Evolutionary conservation across 495 filamentous ascomycete genomes (phyloP).

Genomic region (Talaromyces nanjingensis): DNA sequence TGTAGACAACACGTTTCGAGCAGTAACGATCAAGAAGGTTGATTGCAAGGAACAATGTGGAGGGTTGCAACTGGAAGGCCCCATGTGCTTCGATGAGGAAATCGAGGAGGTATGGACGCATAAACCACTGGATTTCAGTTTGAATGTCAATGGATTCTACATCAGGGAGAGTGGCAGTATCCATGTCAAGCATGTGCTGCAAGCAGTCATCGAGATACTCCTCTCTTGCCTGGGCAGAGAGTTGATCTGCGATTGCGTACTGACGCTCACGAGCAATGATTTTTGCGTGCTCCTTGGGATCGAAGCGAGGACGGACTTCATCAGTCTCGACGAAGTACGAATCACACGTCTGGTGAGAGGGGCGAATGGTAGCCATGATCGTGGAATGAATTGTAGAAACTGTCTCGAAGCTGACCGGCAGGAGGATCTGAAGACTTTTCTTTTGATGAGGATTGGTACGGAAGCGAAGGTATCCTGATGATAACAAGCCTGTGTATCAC

Average conservation of each 20-base stretch:
- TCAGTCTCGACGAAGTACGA: constrained; percentile 87
- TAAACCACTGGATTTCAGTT: constrained; percentile 99
- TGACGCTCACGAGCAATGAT: constrained; percentile 69
- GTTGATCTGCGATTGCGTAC: constrained; percentile 75
- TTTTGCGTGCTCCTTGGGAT: constrained; percentile 61
- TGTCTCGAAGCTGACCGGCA: constrained; percentile 14
- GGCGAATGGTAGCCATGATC: constrained; percentile 66
- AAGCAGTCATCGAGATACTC: constrained; percentile 92
- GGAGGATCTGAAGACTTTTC: constrained; percentile 5
- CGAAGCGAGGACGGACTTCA: constrained; percentile 39
- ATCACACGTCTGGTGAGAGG: constrained; percentile 56
- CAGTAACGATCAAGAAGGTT: constrained; percentile 98
- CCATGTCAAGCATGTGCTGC: constrained; percentile 91
- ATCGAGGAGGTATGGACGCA: constrained; percentile 96
- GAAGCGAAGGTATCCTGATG: constrained; percentile 30
- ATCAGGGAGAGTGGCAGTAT: constrained; percentile 87
- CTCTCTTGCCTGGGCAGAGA: constrained; percentile 72
- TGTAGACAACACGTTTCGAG: constrained; percentile 96
- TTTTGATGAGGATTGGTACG: constrained; percentile 14
- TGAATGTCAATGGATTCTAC: constrained; percentile 98
- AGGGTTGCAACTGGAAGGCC: constrained; percentile 87
- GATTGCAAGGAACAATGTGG: constrained; percentile 90
- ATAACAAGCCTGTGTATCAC: constrained; percentile 16
- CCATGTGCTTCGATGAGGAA: constrained; percentile 97
- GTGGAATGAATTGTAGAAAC: constrained; percentile 12